These are phyloP conservation scores for Pseudogymnoascus sp. DNA, from an alignment of 2,329 filamentous ascomycete species.

Conservation along the genomic window DNA sequence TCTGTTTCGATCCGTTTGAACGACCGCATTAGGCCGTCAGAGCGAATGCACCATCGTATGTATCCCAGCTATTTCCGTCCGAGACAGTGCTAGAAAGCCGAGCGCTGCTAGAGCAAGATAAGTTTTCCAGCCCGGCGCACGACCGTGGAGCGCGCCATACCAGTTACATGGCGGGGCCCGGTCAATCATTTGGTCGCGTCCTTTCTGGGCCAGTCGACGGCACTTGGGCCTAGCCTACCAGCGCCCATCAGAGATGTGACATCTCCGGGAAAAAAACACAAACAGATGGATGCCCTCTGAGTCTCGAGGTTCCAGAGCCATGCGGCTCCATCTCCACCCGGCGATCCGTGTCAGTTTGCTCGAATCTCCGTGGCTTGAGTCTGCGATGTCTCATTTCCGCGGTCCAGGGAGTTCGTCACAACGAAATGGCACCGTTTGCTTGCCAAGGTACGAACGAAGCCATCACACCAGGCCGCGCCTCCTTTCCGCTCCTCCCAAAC, in stretches of 20 bases:
- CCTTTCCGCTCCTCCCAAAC: neutral
- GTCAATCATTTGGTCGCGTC: neutral
- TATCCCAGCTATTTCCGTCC: conserved; percentile 1
- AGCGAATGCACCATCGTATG: neutral
- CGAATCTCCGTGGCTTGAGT: neutral
- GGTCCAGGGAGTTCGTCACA: neutral
- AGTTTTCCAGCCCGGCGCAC: neutral
- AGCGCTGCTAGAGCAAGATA: neutral
- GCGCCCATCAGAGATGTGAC: neutral
- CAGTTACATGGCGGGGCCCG: neutral
- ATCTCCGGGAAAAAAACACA: neutral
- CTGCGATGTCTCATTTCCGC: neutral
- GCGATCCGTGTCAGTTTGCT: neutral
- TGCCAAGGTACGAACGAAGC: neutral
- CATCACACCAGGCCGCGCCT: neutral
- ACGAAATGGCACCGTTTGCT: neutral
- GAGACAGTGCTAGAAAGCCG: conserved; percentile 3
- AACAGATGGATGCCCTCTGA: neutral
- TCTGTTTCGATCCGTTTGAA: conserved; percentile 5
- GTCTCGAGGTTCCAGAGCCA: neutral
- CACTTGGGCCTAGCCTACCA: neutral
- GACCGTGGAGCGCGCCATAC: neutral
- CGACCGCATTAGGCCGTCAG: neutral
- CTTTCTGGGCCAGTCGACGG: neutral
- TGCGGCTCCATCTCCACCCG: conserved; percentile 2